Base-by-base conservation (phyloP, 2,329 filamentous ascomycete genomes). In the Penicillium oxalicum region DNA sequence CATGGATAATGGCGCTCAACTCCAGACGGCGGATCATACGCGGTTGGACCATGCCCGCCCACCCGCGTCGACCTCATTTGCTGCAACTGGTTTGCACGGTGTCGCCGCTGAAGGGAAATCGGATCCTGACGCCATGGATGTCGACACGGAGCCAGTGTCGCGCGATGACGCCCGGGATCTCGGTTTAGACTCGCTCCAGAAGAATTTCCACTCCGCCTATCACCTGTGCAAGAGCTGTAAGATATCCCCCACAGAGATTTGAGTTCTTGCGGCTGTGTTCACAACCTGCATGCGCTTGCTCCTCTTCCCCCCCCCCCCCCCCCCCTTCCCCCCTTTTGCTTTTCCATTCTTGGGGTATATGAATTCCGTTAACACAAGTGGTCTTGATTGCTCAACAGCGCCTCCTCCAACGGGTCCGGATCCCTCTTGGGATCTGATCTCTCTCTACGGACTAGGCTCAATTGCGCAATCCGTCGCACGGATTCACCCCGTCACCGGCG, bases 401-500 rank as follows among this genome's bases (percentile, higher is more conserved):
- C 63, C 70, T 71, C 67, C 69, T 59, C 64, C 71, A 51, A 76
- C 78, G 55, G 74, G 73, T 60, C 81, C 81, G 52, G 77, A 81
- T 61, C 73, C 75, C 44, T 74, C 76, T 52, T 70, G 81, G 60
- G 78, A 84, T 67, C 69, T 84, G 49, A 73, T 84, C 52, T 73
- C 75, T 44, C 71, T 82, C 48, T 84, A 82, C 67, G 73, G 74
- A 47, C 67, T 84, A 51, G 72, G 77, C 53, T 65, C 71, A 33
- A 71, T 84, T 47, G 78, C 80, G 52, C 73, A 74, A 56, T 80
- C 75, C 46, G 80, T 84, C 53, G 79, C 77, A 50, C 72, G 82
- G 46, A 75, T 71, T 43, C 79, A 85, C 62, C 79, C 80, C 12
- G 65, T 73, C 18, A 83, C 80, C n/a, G 81, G 81, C 51, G 80